Evolutionary conservation across 1,284 basidiomycete species (phyloP), one percentile per base, ranked within the genome.

Genomic region (Marasmius oreades): DNA sequence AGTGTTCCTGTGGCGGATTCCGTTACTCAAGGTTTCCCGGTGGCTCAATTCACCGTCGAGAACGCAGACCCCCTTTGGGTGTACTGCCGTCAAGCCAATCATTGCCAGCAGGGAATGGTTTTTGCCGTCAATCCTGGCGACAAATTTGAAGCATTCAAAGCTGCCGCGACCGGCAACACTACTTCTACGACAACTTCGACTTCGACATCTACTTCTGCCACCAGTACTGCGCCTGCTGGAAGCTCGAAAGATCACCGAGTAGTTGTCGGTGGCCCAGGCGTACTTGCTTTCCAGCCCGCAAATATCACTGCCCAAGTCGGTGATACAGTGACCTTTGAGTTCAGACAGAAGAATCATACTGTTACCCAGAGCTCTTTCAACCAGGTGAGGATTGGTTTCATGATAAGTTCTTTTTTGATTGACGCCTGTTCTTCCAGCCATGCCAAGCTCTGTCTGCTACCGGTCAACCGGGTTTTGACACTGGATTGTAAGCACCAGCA

Each of bases 321-420:
- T 6, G 85, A 86, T 64, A 83, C 79, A 2, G 73, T 87, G 59
- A 83, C 79, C 8, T 86, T 88, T 70, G 74, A 80, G 63, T 86
- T 86, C 72, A 72, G 67, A 59, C 64, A 67, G 52, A 77, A 78
- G 67, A 80, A 78, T 64, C 77, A 79, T 60, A 76, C 75, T 4
- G 79, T 74, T 34, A 86, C 84, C 8, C 78, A 80, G 61, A 84
- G 81, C 59, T 77, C 76, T 48, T 88, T 88, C 68, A 70, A 70
- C 37, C 64, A 71, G 20, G 85, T 85, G 5, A 86, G 85, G 69
- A 26, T n/a, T n/a, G n/a, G 67, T 73, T n/a, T 68, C 73, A 2
- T 66, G 74, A 5, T 22, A 12, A 31, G 11, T 36, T 33, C 22
- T 26, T 18, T 12, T 26, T 26, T 18, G 1, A 43, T 34, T 52